Evolutionary conservation across 352 stramenopile genomes (phyloP).

Genomic region (Phytopythium litorale): DNA sequence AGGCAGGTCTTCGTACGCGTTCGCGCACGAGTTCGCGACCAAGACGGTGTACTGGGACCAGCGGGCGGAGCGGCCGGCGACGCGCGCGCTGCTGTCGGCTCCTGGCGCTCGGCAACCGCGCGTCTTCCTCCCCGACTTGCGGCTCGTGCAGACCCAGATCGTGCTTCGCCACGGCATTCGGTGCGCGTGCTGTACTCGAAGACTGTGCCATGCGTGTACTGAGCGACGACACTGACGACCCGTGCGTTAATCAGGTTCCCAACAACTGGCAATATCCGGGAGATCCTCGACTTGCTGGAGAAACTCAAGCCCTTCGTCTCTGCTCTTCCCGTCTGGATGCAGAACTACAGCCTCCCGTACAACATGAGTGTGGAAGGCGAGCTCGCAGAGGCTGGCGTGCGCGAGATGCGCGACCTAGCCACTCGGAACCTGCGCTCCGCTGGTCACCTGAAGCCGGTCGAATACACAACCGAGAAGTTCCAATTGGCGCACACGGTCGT

Average conservation of each 20-base stretch:
- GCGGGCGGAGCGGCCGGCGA: neutral
- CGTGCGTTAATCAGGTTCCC: conserved; percentile 34
- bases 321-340: conserved; percentile 49
- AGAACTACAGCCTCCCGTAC: conserved; percentile 64
- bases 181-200: conserved; percentile 12
- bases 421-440: conserved; percentile 17
- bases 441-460: conserved; percentile 15
- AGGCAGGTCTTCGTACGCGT: neutral
- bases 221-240: conserved; percentile 20
- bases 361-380: conserved; percentile 45
- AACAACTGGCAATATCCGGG: conserved; percentile 38
- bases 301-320: conserved; percentile 33
- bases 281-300: conserved; percentile 42
- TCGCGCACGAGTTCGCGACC: conserved; percentile 43
- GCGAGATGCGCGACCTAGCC: conserved; percentile 36
- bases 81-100: conserved; percentile 6
- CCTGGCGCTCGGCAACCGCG: neutral
- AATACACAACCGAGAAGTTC: conserved; percentile 36
- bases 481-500: conserved; percentile 50
- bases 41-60: conserved; percentile 62
- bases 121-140: conserved; percentile 22
- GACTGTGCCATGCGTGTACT: neutral
- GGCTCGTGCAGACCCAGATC: conserved; percentile 56
- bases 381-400: conserved; percentile 28
- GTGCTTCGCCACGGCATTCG: conserved; percentile 58